A percentile compares a stretch with the other conserved stretches of the same genome.
Evolutionary conservation across 805 yeast genomes (phyloP).

Genomic region (Metschnikowia picachoensis): DNA sequence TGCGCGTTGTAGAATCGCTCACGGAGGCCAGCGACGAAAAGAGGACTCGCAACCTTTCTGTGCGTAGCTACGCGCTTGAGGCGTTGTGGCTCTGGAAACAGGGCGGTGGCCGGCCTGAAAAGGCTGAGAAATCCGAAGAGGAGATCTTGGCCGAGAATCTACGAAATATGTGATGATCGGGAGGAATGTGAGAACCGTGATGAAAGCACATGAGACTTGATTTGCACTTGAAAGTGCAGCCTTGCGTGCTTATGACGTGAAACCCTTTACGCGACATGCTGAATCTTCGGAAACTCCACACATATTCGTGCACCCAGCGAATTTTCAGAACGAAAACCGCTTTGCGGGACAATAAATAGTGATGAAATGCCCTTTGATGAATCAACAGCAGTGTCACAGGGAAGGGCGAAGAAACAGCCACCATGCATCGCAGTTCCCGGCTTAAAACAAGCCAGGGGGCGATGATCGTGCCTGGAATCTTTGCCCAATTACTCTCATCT

Average conservation of each 20-base stretch:
- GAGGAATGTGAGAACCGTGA: constrained; percentile 10
- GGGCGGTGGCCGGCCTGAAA: constrained; percentile 38
- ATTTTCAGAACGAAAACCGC: constrained; percentile 12
- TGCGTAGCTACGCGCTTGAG: constrained; percentile 79
- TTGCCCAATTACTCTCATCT: constrained; percentile 7
- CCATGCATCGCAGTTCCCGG: background rate
- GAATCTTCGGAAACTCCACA: constrained; percentile 1
- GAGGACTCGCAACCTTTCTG: constrained; percentile 62
- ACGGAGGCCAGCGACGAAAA: constrained; percentile 66
- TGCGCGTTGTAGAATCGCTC: constrained; percentile 61
- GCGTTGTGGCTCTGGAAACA: constrained; percentile 86
- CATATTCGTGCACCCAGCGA: background rate
- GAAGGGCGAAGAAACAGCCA: constrained; percentile 1
- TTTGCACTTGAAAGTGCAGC: background rate
- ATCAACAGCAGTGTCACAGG: background rate
- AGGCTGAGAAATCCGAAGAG: constrained; percentile 21
- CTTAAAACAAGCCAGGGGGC: constrained; percentile 8
- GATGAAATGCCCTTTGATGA: background rate
- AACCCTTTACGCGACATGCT: constrained; percentile 1
- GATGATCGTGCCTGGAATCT: background rate
- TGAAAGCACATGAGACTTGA: background rate
- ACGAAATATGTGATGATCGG: constrained; percentile 11
- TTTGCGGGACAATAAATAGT: background rate
- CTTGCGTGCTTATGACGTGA: constrained; percentile 2
- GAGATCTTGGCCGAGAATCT: constrained; percentile 24